Evolutionary conservation across 2,329 filamentous ascomycete species (phyloP), one percentile per base, ranked within the genome.

Genomic region (Chrysosphaeria jannelii): DNA sequence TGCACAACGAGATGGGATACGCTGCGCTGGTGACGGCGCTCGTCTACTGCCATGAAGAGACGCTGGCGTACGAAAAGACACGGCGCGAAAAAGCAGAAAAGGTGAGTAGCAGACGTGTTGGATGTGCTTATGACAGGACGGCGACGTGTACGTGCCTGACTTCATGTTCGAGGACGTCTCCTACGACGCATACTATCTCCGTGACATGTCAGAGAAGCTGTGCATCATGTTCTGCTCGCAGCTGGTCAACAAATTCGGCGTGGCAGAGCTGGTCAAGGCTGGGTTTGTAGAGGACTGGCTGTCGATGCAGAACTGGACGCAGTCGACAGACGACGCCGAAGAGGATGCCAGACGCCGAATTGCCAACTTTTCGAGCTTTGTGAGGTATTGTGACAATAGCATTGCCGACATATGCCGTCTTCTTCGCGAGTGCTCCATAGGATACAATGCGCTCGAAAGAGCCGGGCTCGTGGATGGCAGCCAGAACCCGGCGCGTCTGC

Each of bases 271-370:
- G 10, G 44, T 67, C 26, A 50, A 59, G 36, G 61, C 65, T 18
- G 53, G 53, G 5, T 60, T 79, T 30, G 52, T 79, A 19, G 62
- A 67, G 29, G 61, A 58, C 26, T 79, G 71, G 71, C 52, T 79
- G n/a, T 55, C 50, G 16, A 62, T 58, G 33, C 74, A 78, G 38
- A 57, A 61, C 6, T 78, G 70, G 48, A 70, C 15, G 7, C 12
- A 16, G 12, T 13, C 68, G 11, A 45, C 50, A 10, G 43, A 42
- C 16, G 7, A 7, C 16, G 16, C 16, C 16, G n/a, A 18, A 18
- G 16, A 18, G 16, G 16, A 18, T 7, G 7, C 18, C 10, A 10
- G 3, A 5, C 3, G 6, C 28, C 45, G 51, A 19, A 45, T 43
- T n/a, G 42, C 37, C 10, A 62, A 56, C 32, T 68, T 65, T 34